A percentile compares a stretch with the other conserved stretches of the same genome.
Evolutionary conservation across 306 rosid species (phyloP).

Genomic region (Trifolium dubium): DNA sequence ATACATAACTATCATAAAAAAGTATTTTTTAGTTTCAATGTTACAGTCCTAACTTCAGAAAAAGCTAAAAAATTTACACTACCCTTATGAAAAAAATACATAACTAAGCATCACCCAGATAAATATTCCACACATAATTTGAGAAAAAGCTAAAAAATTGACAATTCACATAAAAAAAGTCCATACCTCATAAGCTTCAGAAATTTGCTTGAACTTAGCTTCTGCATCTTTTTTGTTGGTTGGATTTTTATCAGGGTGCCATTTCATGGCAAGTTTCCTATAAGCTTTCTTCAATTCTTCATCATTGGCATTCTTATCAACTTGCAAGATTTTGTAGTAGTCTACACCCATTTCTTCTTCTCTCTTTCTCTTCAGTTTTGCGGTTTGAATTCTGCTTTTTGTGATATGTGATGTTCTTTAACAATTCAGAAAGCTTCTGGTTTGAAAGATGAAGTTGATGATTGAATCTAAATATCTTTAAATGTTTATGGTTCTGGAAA

Average conservation of each 20-base stretch:
- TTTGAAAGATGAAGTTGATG: background rate
- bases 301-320: constrained; percentile 64
- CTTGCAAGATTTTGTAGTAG: constrained; percentile 70
- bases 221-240: constrained; percentile 71
- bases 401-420: background rate
- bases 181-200: constrained; percentile 68
- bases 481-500: background rate
- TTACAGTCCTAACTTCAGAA: background rate
- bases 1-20: background rate
- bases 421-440: background rate
- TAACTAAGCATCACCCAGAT: constrained; percentile 5
- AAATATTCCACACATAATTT: background rate
- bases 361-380: constrained; percentile 47
- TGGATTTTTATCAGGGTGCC: constrained; percentile 84
- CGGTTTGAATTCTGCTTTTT: constrained; percentile 2
- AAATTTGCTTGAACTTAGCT: constrained; percentile 70
- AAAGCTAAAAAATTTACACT: background rate
- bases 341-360: constrained; percentile 62
- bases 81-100: background rate
- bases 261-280: constrained; percentile 76
- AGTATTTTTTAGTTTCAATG: background rate
- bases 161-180: background rate
- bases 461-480: background rate
- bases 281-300: constrained; percentile 77
- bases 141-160: background rate